Base-by-base conservation (phyloP, 2,329 filamentous ascomycete species). In the Beauveria rudraprayagi region DNA sequence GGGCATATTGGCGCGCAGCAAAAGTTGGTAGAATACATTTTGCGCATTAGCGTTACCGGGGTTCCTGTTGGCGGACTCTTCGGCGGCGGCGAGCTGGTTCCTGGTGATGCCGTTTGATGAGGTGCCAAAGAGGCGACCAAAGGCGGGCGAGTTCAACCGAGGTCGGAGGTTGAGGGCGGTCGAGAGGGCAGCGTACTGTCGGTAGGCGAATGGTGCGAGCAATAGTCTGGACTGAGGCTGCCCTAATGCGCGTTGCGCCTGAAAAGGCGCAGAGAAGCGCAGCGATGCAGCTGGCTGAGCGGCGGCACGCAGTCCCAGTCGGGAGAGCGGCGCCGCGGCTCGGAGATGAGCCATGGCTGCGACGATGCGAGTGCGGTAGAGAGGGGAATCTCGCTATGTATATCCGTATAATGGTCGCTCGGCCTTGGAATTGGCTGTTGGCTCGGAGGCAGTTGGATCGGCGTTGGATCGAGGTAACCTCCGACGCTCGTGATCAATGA, bases 21-120 rank as follows among this genome's bases (percentile, higher is more conserved):
- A 83, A 51, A 92, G 88, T 71, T 93, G 89, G 72, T 99, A 99
- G 73, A 99, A 97, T 17, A 90, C 88, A 72, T 93, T 94, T 73
- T 99, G 94, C 22, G 92, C 87, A 48, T 89, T 89, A 30, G 92
- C 88, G 73, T 91, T 97, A 63, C 80, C 83, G 1, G 94, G 91
- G 69, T 96, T 96, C 74, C 91, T 89, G 76, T 97, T 99, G 43
- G 94, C 95, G 26, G 90, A 89, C 72, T 92, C 89, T 76, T 99
- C 94, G 67, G 92, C 83, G 66, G 91, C 89, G 40, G 92, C 91
- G 40, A 99, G 83, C 61, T 93, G 79, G 65, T 81, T 85, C 63
- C 82, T 79, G 51, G 84, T 81, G 60, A 84, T 76, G 22, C 79
- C 79, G 63, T 77, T 78, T 8, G 75, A 71, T 7, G 75, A 71